phyloP scores from a whole-genome alignment of 2,329 filamentous ascomycete genomes.

The Clonostachys chloroleuca region DNA sequence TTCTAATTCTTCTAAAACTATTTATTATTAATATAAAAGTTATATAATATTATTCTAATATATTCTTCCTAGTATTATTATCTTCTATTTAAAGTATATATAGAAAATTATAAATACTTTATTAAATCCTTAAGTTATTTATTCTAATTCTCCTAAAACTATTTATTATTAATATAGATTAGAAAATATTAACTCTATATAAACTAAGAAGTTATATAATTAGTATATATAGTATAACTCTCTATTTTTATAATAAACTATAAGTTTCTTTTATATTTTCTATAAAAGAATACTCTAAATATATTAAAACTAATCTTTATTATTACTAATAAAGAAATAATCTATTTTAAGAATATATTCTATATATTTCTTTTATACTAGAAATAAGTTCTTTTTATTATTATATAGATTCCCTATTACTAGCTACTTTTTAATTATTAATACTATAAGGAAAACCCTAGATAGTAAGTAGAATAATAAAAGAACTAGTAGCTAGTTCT shows the following conservation, averaged over 20 bases:
- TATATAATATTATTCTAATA: neutral
- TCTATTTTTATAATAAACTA: neutral
- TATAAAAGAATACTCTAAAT: neutral
- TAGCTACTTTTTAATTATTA: too few species aligned
- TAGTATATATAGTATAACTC: neutral
- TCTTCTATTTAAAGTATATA: neutral
- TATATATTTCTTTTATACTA: neutral
- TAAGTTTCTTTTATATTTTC: neutral
- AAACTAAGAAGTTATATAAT: neutral
- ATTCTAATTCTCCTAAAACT: neutral
- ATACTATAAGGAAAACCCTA: too few species aligned
- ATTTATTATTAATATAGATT: neutral
- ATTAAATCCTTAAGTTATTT: neutral
- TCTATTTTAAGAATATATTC: too few species aligned
- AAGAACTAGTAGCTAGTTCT: too few species aligned
- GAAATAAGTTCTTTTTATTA: neutral
- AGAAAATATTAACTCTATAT: neutral
- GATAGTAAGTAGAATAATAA: too few species aligned
- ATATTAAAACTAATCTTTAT: neutral
- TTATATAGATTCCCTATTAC: too few species aligned
- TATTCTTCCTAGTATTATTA: neutral
- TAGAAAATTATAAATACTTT: neutral
- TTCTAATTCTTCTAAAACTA: too few species aligned
- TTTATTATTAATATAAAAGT: too few species aligned
- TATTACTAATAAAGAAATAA: neutral